Evolutionary conservation across 768 basidiomycete genomes (phyloP), one percentile per base, ranked within the genome.

Genomic region (Pholiota molesta): DNA sequence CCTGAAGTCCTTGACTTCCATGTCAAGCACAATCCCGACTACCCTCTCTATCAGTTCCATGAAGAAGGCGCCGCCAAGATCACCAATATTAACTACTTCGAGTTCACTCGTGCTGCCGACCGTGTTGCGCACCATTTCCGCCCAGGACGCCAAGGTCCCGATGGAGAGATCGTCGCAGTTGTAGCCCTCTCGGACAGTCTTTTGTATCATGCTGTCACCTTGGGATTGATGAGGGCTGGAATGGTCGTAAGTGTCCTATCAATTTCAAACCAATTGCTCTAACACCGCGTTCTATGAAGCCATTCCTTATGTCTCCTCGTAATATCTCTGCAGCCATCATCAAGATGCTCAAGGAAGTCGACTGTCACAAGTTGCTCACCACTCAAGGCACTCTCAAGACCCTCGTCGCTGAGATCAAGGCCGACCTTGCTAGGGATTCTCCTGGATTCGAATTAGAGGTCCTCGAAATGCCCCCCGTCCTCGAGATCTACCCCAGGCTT

Each of bases 81-180:
- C 11, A 68, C 69, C 7, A 58, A 65, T 23, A 73, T 83, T 21
- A 73, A 77, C 5, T 75, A 77, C 52, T 60, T 79, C 11, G 80
- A 83, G 57, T 83, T 82, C 64, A 75, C 73, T 19, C 75, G 77
- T 13, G 83, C 81, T 9, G 75, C 73, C 47, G 77, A 83, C 58
- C 75, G 81, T 17, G 68, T 77, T 21, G 80, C 81, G 0, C 78
- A 78, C 61, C 62, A 66, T 19, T 45, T 82, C 13, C 72, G 77
- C 16, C 80, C 79, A 0, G 61, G 64, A 14, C 72, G 76, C 2
- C 55, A 53, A 37, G 71, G 76, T 0, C 62, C 63, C 1, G 72
- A 77, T 19, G 73, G 72, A 13, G 68, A 68, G 19, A 69, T 80
- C 8, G 61, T 82, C 2, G 78, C 74, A 0, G 65, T 82, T 9